Conservation (phyloP, 1,139 yeast genomes). For the Suhomyces bribrorum region DNA sequence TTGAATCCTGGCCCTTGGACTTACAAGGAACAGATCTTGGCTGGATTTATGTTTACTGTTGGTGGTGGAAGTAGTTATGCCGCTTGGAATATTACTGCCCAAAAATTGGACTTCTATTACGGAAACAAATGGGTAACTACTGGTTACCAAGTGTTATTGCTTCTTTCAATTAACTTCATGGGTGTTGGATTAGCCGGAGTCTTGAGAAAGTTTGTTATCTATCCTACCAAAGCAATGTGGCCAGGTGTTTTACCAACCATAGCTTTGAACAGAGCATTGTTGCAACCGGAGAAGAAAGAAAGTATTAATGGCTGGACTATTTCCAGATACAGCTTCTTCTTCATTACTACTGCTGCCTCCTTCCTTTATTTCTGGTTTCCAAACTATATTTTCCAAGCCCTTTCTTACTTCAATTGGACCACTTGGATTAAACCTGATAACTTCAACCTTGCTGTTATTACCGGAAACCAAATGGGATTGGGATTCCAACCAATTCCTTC, state of each 20-base stretch:
- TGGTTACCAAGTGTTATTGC: constrained; percentile 18
- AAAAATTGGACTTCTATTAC: constrained; percentile 18
- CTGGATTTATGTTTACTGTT: constrained; percentile 23
- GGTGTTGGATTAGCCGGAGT: constrained; percentile 27
- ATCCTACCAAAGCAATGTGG: constrained; percentile 20
- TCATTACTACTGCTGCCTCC: constrained; percentile 22
- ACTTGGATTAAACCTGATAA: constrained; percentile 39
- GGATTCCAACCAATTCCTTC: constrained; percentile 58
- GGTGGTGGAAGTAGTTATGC: constrained; percentile 16
- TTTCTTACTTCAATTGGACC: constrained; percentile 40
- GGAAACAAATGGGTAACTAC: constrained; percentile 19
- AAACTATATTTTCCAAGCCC: constrained; percentile 32
- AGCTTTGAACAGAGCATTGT: constrained; percentile 22
- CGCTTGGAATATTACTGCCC: constrained; percentile 20
- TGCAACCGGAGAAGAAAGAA: constrained; percentile 16
- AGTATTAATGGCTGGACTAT: constrained; percentile 35
- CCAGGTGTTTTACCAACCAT: constrained; percentile 21
- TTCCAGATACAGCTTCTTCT: constrained; percentile 34
- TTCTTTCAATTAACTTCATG: constrained; percentile 21
- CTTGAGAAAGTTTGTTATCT: constrained; percentile 20
- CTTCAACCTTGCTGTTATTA: constrained; percentile 51
- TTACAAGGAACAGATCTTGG: constrained; percentile 24
- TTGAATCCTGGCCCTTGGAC: constrained; percentile 29
- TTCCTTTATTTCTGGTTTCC: constrained; percentile 41
- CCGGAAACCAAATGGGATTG: constrained; percentile 53